Percentiles rank a stretch among this genome's conserved stretches.
These are phyloP conservation scores for Termitomyces sp. DNA, from an alignment of 768 basidiomycete species.

Conservation along the genomic window DNA sequence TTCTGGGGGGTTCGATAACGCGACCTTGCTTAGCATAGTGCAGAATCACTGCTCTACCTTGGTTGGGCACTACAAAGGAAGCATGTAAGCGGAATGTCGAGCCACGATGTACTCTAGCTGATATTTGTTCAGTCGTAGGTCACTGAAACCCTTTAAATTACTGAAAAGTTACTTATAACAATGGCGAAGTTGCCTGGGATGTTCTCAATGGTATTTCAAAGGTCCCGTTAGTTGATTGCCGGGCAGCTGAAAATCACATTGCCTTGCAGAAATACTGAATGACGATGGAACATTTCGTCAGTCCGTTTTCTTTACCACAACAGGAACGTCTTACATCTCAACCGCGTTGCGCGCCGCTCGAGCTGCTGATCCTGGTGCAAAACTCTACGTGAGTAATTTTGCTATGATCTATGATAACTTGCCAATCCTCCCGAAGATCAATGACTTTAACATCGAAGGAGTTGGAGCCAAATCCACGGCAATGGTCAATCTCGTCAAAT, in stretches of 20 bases:
- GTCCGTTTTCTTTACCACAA: conserved; percentile 38
- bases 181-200: conserved; percentile 32
- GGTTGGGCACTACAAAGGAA: conserved; percentile 48
- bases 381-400: conserved; percentile 41
- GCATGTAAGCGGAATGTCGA: conserved; percentile 29
- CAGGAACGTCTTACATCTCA: conserved; percentile 31
- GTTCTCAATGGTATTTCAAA: conserved; percentile 31
- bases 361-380: conserved; percentile 47
- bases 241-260: background rate
- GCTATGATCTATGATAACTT: background rate
- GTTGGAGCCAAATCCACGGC: conserved; percentile 50
- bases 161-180: conserved; percentile 13
- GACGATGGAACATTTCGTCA: conserved; percentile 41
- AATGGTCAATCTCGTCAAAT: conserved; percentile 46
- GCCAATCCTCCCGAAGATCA: conserved; percentile 20
- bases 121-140: background rate
- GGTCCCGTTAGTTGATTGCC: background rate
- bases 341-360: conserved; percentile 38
- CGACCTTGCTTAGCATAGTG: conserved; percentile 37
- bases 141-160: background rate
- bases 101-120: background rate
- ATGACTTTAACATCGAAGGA: conserved; percentile 37
- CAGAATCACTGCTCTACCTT: conserved; percentile 43
- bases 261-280: conserved; percentile 30
- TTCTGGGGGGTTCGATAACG: conserved; percentile 32